Conservation (phyloP, 2,329 filamentous ascomycete genomes). For the Beauveria australis region DNA sequence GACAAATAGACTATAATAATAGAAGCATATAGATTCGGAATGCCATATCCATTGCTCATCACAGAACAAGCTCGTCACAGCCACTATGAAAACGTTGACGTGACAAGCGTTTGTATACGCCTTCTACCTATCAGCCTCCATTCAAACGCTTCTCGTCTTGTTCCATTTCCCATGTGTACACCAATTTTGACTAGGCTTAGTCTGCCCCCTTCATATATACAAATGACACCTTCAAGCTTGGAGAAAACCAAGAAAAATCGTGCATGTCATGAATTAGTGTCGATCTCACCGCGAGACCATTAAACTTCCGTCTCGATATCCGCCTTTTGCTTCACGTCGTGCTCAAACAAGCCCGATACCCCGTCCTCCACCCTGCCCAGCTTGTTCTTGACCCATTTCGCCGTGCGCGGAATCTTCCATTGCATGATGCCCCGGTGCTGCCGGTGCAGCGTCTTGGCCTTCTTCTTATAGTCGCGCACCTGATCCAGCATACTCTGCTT, state of each 20-base stretch:
- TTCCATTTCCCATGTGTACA: neutral
- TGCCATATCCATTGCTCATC: neutral
- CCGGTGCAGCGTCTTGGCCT: slow-evolving; percentile 52
- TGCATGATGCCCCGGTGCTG: slow-evolving; percentile 67
- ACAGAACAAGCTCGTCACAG: neutral
- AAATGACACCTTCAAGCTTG: neutral
- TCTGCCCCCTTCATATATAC: neutral
- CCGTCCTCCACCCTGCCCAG: slow-evolving; percentile 49
- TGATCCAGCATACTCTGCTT: slow-evolving; percentile 40
- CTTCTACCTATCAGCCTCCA: neutral
- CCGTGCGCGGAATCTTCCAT: slow-evolving; percentile 47
- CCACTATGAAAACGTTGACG: neutral
- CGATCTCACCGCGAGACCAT: neutral
- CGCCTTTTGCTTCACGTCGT: slow-evolving; percentile 41
- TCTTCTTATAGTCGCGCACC: slow-evolving; percentile 51
- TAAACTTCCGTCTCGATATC: slow-evolving; percentile 64
- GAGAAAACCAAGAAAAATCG: neutral
- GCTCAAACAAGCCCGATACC: slow-evolving; percentile 48
- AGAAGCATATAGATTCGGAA: slow-evolving; percentile 7
- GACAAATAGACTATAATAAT: neutral
- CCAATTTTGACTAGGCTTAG: neutral
- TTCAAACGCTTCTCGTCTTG: neutral
- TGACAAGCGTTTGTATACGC: neutral
- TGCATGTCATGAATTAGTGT: neutral
- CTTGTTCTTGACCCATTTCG: slow-evolving; percentile 46